Conservation (phyloP, 1,139 yeast genomes). For the Scheffersomyces parashehatae region DNA sequence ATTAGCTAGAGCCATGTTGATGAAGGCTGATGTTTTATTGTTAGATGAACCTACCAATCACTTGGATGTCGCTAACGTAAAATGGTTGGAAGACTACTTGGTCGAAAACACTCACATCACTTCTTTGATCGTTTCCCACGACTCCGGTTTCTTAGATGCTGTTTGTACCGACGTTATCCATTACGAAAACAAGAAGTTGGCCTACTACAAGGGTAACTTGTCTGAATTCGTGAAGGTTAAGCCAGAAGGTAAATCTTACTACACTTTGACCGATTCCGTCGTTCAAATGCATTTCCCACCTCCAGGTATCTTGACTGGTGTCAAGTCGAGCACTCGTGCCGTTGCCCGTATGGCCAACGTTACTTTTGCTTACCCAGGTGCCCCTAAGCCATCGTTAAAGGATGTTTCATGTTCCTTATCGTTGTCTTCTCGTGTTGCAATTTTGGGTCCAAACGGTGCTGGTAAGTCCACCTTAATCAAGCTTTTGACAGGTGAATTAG, state of each 20-base stretch:
- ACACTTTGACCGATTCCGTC: slow-evolving; percentile 89
- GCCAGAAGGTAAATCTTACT: slow-evolving; percentile 96
- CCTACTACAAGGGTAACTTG: slow-evolving; percentile 93
- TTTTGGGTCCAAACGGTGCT: slow-evolving; percentile 98
- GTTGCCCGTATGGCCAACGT: slow-evolving; percentile 90
- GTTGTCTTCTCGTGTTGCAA: slow-evolving; percentile 92
- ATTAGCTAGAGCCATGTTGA: slow-evolving; percentile 96
- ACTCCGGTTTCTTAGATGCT: slow-evolving; percentile 91
- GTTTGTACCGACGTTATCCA: slow-evolving; percentile 97
- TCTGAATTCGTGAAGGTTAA: slow-evolving; percentile 88
- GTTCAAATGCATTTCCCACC: slow-evolving; percentile 99
- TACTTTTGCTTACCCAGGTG: slow-evolving; percentile 88
- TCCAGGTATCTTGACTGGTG: slow-evolving; percentile 96
- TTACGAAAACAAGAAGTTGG: slow-evolving; percentile 92
- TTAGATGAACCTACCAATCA: slow-evolving; percentile 99
- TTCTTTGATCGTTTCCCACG: slow-evolving; percentile 94
- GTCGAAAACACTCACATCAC: slow-evolving; percentile 82
- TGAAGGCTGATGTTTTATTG: slow-evolving; percentile 93
- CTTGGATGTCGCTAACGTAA: slow-evolving; percentile 90
- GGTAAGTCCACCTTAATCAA: slow-evolving; percentile 97
- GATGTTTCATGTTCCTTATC: slow-evolving; percentile 87
- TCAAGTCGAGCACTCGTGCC: slow-evolving; percentile 90
- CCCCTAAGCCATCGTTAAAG: slow-evolving; percentile 74
- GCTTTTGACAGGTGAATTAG: slow-evolving; percentile 85
- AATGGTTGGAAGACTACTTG: slow-evolving; percentile 90